Evolutionary conservation across 2,329 filamentous ascomycete genomes (phyloP), one percentile per base, ranked within the genome.

Genomic region (Aspergillus neoniger): DNA sequence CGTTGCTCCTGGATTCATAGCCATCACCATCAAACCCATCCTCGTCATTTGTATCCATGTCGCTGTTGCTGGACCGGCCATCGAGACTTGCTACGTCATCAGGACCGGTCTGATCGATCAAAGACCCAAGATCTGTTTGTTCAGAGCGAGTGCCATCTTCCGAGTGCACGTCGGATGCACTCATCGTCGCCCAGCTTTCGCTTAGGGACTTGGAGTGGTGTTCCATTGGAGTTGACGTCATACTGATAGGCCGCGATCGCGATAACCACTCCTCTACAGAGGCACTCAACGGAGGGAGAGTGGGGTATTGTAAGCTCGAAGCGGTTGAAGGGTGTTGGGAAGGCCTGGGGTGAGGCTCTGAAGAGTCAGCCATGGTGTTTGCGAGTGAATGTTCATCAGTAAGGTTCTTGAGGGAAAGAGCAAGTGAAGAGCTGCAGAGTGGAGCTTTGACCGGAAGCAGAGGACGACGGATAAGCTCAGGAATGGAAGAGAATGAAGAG

Each of bases 111-210:
- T 76, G 75, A 61, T 76, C 77, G 53, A 81, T 74, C 49, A 81
- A 65, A 21, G 79, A 81, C 15, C 71, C 76, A 23, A 70, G 63
- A 65, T 81, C 79, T 10, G 79, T 79, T 53, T 76, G 72, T 41
- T 80, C 78, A 2, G 79, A 81, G 36, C 72, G 76, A 58, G 74
- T 69, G 53, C 77, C 79, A 65, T 81, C 78, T 59, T 80, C 78
- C 2, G 77, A 79, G 54, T 78, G 75, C 21, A 73, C 69, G 60
- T 81, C 79, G 17, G 76, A 76, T n/a, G 71, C 72, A 56, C 76
- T 78, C 59, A 81, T 68, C 2, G 76, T 79, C 19, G 79, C 77
- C 79, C 79, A 81, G 65, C 79, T 81, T 57, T 80, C 79, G 58
- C 77, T 77, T 60, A 81, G 67, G 10, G 76, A 71, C 63, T 72